Conservation (phyloP, 2,329 filamentous ascomycete genomes). For the Fusarium sp. region DNA sequence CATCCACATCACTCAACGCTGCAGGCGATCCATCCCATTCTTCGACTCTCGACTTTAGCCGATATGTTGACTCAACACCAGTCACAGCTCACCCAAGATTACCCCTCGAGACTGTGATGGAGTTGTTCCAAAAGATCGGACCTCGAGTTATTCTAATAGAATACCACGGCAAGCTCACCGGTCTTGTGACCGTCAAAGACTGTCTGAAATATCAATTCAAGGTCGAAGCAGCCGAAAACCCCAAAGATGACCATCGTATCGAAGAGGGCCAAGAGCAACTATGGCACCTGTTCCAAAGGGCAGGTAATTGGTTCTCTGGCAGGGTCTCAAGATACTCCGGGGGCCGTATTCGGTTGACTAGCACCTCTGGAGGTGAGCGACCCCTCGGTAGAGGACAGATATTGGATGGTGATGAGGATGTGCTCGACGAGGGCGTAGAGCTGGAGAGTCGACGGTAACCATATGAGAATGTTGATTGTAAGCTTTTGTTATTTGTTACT, state of each 20-base stretch:
- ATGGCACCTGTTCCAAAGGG: constrained; percentile 67
- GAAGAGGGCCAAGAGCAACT: constrained; percentile 71
- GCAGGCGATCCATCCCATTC: constrained; percentile 48
- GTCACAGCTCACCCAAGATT: constrained; percentile 91
- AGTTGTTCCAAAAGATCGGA: constrained; percentile 97
- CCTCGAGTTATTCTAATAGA: constrained; percentile 94
- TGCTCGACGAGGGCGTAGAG: constrained; percentile 56
- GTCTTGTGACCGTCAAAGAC: constrained; percentile 95
- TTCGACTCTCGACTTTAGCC: constrained; percentile 79
- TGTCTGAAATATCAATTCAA: constrained; percentile 98
- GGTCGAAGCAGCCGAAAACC: constrained; percentile 85
- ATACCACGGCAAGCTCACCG: constrained; percentile 83
- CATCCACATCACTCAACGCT: constrained; percentile 49
- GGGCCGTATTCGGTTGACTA: constrained; percentile 66
- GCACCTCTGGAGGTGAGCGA: constrained; percentile 51
- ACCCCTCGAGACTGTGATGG: constrained; percentile 96
- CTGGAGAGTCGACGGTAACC: constrained; percentile 52
- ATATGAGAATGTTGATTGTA: constrained; percentile 1
- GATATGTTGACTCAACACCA: constrained; percentile 89
- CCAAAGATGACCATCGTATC: constrained; percentile 67
- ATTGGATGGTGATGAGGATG: constrained; percentile 57
- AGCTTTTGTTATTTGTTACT: constrained; percentile 7
- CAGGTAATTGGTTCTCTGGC: constrained; percentile 69
- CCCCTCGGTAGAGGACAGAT: constrained; percentile 58
- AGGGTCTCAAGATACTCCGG: constrained; percentile 64